Evolutionary conservation across 805 yeast species (phyloP).

Genomic region (Candida montana): DNA sequence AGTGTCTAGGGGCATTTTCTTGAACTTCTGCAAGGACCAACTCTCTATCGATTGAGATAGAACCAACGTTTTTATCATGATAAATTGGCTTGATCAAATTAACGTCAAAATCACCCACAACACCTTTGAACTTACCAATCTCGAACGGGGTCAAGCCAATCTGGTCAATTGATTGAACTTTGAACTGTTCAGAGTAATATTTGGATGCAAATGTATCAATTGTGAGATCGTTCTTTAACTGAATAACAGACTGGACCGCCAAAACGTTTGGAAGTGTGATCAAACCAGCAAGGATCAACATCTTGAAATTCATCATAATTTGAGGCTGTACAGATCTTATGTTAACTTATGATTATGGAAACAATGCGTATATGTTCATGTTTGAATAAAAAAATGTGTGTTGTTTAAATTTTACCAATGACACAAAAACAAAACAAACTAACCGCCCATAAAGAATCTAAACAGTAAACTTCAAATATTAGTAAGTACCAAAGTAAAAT

Average conservation of each 20-base stretch:
- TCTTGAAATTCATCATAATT: too few species aligned
- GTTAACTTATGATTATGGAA: too few species aligned
- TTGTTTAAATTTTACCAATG: not conserved
- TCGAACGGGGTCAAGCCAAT: constrained; percentile 20
- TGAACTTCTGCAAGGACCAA: constrained; percentile 34
- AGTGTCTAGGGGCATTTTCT: constrained; percentile 38
- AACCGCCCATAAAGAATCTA: too few species aligned
- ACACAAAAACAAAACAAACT: not conserved
- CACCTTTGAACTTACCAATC: constrained; percentile 30
- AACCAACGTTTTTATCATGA: constrained; percentile 30
- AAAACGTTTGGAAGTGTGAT: constrained; percentile 1
- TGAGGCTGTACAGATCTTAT: too few species aligned
- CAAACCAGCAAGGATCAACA: not conserved
- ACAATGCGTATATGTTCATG: not conserved
- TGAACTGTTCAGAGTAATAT: constrained; percentile 12
- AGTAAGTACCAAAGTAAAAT: too few species aligned
- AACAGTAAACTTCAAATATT: too few species aligned
- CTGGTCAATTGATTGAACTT: constrained; percentile 11
- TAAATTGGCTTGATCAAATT: constrained; percentile 27
- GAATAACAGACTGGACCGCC: constrained; percentile 23
- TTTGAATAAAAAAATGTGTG: too few species aligned
- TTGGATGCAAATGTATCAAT: constrained; percentile 15
- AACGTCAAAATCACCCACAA: constrained; percentile 32
- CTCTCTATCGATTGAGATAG: constrained; percentile 32
- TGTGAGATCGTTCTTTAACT: constrained; percentile 20